Conservation (phyloP, 768 basidiomycete species). For the Pleurotus salmoneostramineus region DNA sequence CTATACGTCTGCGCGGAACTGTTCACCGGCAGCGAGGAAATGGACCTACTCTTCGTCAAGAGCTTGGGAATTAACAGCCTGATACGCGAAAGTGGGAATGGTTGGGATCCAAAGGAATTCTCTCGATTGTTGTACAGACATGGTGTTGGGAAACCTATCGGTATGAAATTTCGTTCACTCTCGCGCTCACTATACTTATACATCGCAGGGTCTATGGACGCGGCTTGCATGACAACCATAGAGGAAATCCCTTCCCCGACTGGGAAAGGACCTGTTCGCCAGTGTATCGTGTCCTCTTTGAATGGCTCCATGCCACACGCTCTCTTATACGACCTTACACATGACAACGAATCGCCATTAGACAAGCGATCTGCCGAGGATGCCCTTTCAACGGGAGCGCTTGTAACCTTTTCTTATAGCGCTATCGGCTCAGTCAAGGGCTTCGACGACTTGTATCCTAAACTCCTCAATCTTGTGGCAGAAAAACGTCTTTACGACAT, state of each 20-base stretch:
- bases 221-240: conserved; percentile 70
- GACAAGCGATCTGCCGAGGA: conserved; percentile 94
- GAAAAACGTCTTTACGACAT: conserved; percentile 82
- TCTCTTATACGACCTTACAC: conserved; percentile 91
- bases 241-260: conserved; percentile 81
- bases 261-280: conserved; percentile 74
- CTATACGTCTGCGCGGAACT: conserved; percentile 97
- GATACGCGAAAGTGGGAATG: conserved; percentile 94
- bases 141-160: conserved; percentile 92
- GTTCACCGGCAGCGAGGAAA: conserved; percentile 94
- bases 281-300: conserved; percentile 72
- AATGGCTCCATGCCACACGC: conserved; percentile 90
- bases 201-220: conserved; percentile 84
- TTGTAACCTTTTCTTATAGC: conserved; percentile 87
- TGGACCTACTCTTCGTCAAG: conserved; percentile 88
- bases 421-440: conserved; percentile 95
- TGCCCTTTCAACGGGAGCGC: conserved; percentile 87
- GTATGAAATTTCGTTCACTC: conserved; percentile 31
- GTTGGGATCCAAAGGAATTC: conserved; percentile 83
- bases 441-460: conserved; percentile 96
- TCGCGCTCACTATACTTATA: background rate
- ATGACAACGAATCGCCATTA: conserved; percentile 92
- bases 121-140: conserved; percentile 86
- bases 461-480: conserved; percentile 82
- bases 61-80: conserved; percentile 91